Evolutionary conservation across 1,139 yeast genomes (phyloP), one percentile per base, ranked within the genome.

Genomic region (Suhomyces atakaporum): DNA sequence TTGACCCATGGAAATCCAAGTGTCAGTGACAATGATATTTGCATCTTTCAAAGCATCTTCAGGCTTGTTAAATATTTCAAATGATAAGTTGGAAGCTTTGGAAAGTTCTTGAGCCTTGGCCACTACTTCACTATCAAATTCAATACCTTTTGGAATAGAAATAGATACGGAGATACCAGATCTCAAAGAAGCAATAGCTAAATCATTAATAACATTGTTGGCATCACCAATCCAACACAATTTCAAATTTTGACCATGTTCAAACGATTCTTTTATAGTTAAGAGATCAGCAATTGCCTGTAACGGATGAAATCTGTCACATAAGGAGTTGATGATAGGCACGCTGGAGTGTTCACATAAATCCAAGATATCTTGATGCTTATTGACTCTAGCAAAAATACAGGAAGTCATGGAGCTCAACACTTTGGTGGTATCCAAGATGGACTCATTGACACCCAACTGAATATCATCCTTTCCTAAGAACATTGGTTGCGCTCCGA

Each of bases 1-100:
- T 68, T 92, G 92, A 42, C 98, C 98, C 98, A 92, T 92, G 1
- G 97, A 90, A 24, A 92, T 81, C 82, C 96, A 92, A 4, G 98
- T 92, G 53, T 92, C 98, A n/a, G 98, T 92, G 33, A 92, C 98
- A 15, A 92, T 62, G 25, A 92, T 71, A 55, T 90, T 79, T 3
- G 98, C 89, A 45, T 73, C 70, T 36, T 73, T 69, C 39, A 88
- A 78, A 1, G 97, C 96, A 12, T 56, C 67, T 12, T 66, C 53
- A 3, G 98, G 95, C 51, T 86, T 88, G 50, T 83, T 79, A 5
- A 84, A 75, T n/a, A 81, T 58, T 46, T 76, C 79, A 41, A 88
- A 73, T 0, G 66, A 52, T 20, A 85, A 74, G 14, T 80, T 77
- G 24, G 74, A 71, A 40, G 70, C 76, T 10, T 60, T 47, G 3